A percentile compares a stretch with the other conserved stretches of the same genome.
Conservation (phyloP, 805 yeast genomes). For the Saturnispora sekii region DNA sequence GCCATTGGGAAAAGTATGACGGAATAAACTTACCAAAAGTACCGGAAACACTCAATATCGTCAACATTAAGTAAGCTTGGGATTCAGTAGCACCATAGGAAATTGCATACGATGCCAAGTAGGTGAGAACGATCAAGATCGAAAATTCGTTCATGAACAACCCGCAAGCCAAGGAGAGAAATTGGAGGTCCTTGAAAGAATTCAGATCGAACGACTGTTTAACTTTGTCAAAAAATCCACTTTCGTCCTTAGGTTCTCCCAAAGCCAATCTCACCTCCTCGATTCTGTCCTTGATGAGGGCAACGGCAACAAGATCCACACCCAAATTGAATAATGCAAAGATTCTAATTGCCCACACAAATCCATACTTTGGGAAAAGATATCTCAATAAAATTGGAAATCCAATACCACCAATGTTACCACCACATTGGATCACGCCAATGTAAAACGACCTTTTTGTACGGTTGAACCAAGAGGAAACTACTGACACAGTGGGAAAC, state of each 20-base stretch:
- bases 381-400: constrained; percentile 43
- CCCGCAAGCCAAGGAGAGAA: constrained; percentile 29
- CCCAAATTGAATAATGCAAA: constrained; percentile 37
- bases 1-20: constrained; percentile 25
- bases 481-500: constrained; percentile 53
- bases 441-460: constrained; percentile 46
- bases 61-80: constrained; percentile 36
- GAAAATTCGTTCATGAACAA: constrained; percentile 40
- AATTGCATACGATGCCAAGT: constrained; percentile 43
- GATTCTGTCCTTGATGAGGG: constrained; percentile 34
- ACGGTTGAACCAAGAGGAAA: constrained; percentile 52
- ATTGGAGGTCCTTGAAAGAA: constrained; percentile 33
- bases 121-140: constrained; percentile 38
- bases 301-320: constrained; percentile 27
- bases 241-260: constrained; percentile 16
- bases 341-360: constrained; percentile 47
- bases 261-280: constrained; percentile 16
- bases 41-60: constrained; percentile 38
- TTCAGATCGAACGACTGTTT: constrained; percentile 30
- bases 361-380: constrained; percentile 39
- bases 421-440: constrained; percentile 42
- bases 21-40: constrained; percentile 28
- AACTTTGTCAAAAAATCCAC: constrained; percentile 13
- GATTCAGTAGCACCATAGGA: constrained; percentile 35
- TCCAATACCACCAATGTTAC: constrained; percentile 42